Percentiles rank a stretch among this genome's conserved stretches.
These are phyloP conservation scores for Stipa capillata DNA, from an alignment of 176 grass and related monocot species.

Conservation along the genomic window DNA sequence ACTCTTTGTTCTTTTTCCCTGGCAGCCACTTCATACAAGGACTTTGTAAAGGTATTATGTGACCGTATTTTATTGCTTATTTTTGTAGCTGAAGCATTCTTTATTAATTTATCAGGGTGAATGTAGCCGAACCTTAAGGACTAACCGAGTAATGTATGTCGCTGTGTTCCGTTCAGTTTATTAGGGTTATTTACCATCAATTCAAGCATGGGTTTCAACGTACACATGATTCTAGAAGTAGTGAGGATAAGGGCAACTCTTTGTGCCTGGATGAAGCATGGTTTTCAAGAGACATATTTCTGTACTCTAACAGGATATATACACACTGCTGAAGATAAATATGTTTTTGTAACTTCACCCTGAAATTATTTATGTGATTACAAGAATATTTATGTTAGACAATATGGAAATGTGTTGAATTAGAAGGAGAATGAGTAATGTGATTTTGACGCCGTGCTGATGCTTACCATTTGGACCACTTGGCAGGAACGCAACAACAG, in stretches of 20 bases:
- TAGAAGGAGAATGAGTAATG: background rate
- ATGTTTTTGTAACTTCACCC: background rate
- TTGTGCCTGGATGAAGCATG: constrained; percentile 81
- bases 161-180: constrained; percentile 53
- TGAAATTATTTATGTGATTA: background rate
- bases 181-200: constrained; percentile 69
- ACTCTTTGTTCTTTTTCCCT: constrained; percentile 18
- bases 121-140: background rate
- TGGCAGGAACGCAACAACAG: too few relatives aligned
- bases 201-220: constrained; percentile 67
- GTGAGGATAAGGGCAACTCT: constrained; percentile 22
- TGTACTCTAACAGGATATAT: constrained; percentile 30
- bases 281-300: constrained; percentile 73
- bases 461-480: too few relatives aligned
- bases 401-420: background rate
- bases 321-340: background rate
- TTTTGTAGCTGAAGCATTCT: background rate
- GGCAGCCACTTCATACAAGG: constrained; percentile 81
- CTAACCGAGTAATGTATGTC: background rate
- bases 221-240: constrained; percentile 28
- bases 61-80: background rate
- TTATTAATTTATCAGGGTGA: background rate
- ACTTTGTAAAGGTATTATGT: constrained; percentile 75
- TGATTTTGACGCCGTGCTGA: background rate
- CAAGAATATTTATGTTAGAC: background rate